Evolutionary conservation across 176 grass and related monocot genomes (phyloP), one percentile per base, ranked within the genome.

Genomic region (Eleusine indica): DNA sequence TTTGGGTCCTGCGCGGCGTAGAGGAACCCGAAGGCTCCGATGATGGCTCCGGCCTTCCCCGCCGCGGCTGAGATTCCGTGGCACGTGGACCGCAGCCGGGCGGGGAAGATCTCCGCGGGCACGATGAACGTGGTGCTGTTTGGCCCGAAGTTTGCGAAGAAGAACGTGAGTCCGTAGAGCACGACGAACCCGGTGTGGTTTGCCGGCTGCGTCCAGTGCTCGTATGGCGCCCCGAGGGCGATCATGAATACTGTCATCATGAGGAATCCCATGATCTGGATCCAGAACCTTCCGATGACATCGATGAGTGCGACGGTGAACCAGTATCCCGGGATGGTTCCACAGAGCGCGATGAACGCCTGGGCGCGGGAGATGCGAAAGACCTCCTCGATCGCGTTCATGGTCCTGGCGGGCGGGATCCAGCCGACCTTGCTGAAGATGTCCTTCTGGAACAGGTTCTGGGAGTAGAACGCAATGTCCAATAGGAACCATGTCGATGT

Each of bases 91-190:
- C 80, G 65, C 16, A 84, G 47, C 52, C 74, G 17, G 2, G 80
- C 80, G 4, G 84, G 89, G 69, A 87, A 91, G 69, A 91, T 67
- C 40, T 91, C 89, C 0, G 84, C 89, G 5, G 89, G 75, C 38
- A 79, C 74, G 41, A 87, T 74, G 39, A 88, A 88, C 7, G 86
- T 88, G 15, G 86, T 88, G 79, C 71, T 83, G 65, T 82, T 83
- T 28, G 86, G 86, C 6, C 86, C 86, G 35, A 88, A 82, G 80
- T 82, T 88, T 19, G 79, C 79, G 66, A 88, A 88, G 86, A 88
- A 88, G 43, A 88, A 83, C 60, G 77, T 68, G 14, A 80, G 37
- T 22, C 52, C 54, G 73, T 88, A 88, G 44, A 83, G 71, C n/a
- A 29, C 64, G 47, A 62, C 66, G 41, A 83, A 83, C 3, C 66